Conservation (phyloP, 2,329 filamentous ascomycete genomes). For the Colletotrichum sp. region DNA sequence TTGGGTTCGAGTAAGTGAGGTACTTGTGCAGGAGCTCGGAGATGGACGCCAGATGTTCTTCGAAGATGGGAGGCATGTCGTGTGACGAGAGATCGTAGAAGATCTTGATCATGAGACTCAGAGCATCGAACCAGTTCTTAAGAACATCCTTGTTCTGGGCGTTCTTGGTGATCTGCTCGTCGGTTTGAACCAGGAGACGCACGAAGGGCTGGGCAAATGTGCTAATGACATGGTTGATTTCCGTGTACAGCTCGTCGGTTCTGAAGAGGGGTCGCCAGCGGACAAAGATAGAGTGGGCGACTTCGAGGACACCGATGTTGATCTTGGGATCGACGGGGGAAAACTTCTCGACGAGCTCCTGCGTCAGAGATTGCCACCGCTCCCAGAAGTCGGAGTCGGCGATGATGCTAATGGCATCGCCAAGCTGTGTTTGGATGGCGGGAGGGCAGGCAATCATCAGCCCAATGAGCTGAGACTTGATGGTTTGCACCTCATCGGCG, state of each 20-base stretch:
- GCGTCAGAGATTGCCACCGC: constrained; percentile 92
- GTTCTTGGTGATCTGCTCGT: constrained; percentile 76
- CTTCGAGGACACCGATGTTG: constrained; percentile 94
- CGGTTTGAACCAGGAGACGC: constrained; percentile 75
- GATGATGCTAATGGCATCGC: constrained; percentile 95
- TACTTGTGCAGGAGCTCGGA: constrained; percentile 89
- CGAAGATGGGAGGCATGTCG: constrained; percentile 92
- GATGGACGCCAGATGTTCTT: constrained; percentile 82
- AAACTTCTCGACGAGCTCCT: constrained; percentile 89
- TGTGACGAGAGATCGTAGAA: constrained; percentile 98
- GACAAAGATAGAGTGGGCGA: constrained; percentile 97
- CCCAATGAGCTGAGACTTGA: constrained; percentile 94
- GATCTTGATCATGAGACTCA: constrained; percentile 89
- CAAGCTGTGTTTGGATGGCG: constrained; percentile 89
- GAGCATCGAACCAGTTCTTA: constrained; percentile 79
- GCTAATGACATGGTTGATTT: constrained; percentile 93
- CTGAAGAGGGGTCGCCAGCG: constrained; percentile 94
- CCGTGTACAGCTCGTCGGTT: constrained; percentile 89
- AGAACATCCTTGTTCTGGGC: constrained; percentile 77
- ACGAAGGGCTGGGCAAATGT: constrained; percentile 88
- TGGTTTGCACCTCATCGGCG: constrained; percentile 80
- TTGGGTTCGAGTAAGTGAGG: constrained; percentile 84
- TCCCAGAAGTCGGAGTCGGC: constrained; percentile 98
- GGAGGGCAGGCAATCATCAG: constrained; percentile 93
- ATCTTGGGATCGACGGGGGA: constrained; percentile 80